Percentiles rank a stretch among this genome's conserved stretches.
phyloP scores from a whole-genome alignment of 2,329 filamentous ascomycete species.

The Emergomyces africanus region DNA sequence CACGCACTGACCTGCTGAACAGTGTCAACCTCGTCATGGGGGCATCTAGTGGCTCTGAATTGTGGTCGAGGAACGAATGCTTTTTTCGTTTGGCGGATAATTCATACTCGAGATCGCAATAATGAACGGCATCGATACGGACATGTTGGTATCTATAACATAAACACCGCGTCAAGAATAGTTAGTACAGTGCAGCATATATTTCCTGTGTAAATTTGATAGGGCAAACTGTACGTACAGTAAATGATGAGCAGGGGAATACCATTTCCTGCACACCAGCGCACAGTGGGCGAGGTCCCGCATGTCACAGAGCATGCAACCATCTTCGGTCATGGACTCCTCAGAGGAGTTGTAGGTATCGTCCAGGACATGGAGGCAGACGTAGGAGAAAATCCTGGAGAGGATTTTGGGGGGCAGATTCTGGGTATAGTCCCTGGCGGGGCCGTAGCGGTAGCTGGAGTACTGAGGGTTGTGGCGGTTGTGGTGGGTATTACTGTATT shows the following conservation, averaged over 20 bases:
- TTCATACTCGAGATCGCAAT: constrained; percentile 75
- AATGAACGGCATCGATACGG: constrained; percentile 87
- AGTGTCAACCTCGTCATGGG: constrained; percentile 63
- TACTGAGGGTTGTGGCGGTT: not conserved
- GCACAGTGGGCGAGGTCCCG: constrained; percentile 74
- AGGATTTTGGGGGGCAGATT: constrained; percentile 57
- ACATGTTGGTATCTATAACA: constrained; percentile 70
- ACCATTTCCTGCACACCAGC: constrained; percentile 63
- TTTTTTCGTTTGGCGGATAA: constrained; percentile 69
- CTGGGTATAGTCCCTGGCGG: constrained; percentile 27
- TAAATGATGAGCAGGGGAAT: constrained; percentile 40
- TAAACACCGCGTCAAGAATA: not conserved
- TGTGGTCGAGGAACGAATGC: constrained; percentile 58
- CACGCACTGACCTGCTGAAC: constrained; percentile 68
- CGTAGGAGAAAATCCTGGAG: constrained; percentile 61
- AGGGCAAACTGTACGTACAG: constrained; percentile 44
- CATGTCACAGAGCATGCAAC: constrained; percentile 88
- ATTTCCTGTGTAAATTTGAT: not conserved
- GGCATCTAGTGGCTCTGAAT: constrained; percentile 68
- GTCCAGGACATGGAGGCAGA: constrained; percentile 74
- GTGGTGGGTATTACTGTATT: not conserved
- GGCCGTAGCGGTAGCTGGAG: not conserved
- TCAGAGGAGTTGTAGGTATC: constrained; percentile 72
- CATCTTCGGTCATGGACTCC: constrained; percentile 61
- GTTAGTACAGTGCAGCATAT: not conserved